A percentile compares a stretch with the other conserved stretches of the same genome.
Conservation (phyloP, 768 basidiomycete species). For the Macrolepiota albuminosa region DNA sequence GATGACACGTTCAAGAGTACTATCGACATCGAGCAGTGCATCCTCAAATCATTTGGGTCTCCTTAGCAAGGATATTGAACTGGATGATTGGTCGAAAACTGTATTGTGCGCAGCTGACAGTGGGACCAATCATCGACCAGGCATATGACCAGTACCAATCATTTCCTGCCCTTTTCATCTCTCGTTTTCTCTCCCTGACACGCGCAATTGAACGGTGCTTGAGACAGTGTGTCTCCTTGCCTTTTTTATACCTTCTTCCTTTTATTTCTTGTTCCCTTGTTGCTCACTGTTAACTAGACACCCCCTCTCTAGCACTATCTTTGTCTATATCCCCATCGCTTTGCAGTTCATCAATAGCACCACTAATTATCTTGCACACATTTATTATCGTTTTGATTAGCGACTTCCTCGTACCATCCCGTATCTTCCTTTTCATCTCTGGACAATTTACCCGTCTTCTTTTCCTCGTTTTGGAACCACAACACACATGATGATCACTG, state of each 20-base stretch:
- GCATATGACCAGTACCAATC: not conserved
- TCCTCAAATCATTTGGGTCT: conserved; percentile 46
- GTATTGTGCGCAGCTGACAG: conserved; percentile 67
- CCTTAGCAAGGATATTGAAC: conserved; percentile 36
- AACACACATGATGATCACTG: conserved; percentile 1
- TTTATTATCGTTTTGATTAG: conserved; percentile 1
- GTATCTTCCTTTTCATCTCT: conserved; percentile 2
- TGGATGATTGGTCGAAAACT: conserved; percentile 70
- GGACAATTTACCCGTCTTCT: conserved; percentile 1
- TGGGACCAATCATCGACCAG: conserved; percentile 11
- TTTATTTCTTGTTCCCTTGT: not conserved
- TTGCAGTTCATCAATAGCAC: conserved; percentile 1
- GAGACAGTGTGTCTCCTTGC: conserved; percentile 3
- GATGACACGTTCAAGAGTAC: conserved; percentile 15
- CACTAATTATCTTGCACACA: conserved; percentile 7
- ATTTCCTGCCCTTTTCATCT: not conserved
- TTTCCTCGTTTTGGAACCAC: conserved; percentile 4
- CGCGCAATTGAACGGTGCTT: not conserved
- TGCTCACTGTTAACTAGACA: not conserved
- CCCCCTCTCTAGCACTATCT: not conserved
- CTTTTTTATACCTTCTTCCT: not conserved
- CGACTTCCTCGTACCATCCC: not conserved
- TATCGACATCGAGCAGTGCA: conserved; percentile 27
- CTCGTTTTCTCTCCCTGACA: not conserved
- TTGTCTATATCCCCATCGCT: conserved; percentile 5